Percentiles rank a stretch among this genome's conserved stretches.
phyloP scores from a whole-genome alignment of 2,329 filamentous ascomycete genomes.

The Amauroascus verrucosus region DNA sequence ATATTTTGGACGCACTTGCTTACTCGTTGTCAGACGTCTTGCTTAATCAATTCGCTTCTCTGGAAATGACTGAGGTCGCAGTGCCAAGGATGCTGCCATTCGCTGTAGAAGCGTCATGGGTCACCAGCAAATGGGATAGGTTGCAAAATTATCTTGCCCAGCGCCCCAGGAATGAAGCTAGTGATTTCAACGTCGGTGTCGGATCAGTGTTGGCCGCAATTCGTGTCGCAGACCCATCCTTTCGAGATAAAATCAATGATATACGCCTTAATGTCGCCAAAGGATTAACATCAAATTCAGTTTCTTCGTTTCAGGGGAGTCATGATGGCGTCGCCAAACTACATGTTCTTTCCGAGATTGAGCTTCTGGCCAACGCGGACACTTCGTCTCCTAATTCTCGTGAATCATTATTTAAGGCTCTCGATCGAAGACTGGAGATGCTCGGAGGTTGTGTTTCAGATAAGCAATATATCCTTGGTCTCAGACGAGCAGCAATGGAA shows the following conservation, averaged over 20 bases:
- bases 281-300: slow-evolving; percentile 64
- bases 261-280: slow-evolving; percentile 62
- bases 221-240: slow-evolving; percentile 43
- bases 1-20: neutral
- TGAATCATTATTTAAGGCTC: slow-evolving; percentile 38
- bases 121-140: slow-evolving; percentile 68
- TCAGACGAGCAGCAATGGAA: slow-evolving; percentile 80
- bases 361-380: slow-evolving; percentile 54
- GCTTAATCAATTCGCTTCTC: slow-evolving; percentile 73
- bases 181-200: slow-evolving; percentile 74
- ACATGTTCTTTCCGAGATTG: slow-evolving; percentile 79
- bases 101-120: slow-evolving; percentile 86
- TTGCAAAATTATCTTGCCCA: slow-evolving; percentile 55
- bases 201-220: slow-evolving; percentile 57
- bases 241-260: slow-evolving; percentile 49
- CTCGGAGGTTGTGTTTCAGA: slow-evolving; percentile 82
- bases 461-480: slow-evolving; percentile 83
- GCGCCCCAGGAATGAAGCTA: slow-evolving; percentile 30
- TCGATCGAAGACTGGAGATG: slow-evolving; percentile 73
- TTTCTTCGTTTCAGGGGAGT: slow-evolving; percentile 69
- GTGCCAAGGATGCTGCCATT: slow-evolving; percentile 63
- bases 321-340: slow-evolving; percentile 78
- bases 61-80: slow-evolving; percentile 45
- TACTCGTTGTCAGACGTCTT: slow-evolving; percentile 55
- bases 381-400: slow-evolving; percentile 23